Evolutionary conservation across 2,329 filamentous ascomycete genomes (phyloP), one percentile per base, ranked within the genome.

Genomic region (Paramyrothecium sp.): DNA sequence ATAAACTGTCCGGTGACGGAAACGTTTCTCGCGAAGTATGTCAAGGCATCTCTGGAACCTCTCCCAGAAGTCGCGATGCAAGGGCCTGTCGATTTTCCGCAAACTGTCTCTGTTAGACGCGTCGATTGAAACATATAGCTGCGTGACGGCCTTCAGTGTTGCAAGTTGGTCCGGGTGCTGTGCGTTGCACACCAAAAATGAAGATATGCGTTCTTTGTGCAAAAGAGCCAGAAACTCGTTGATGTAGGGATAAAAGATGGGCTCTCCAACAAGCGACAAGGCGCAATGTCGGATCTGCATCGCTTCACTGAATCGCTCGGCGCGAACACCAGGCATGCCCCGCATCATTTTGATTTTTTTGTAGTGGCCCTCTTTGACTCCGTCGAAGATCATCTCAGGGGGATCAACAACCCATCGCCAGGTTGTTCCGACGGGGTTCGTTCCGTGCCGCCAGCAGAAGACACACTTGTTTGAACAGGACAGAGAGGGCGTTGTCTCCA

Each of bases 391-490:
- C 66, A 92, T 74, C 22, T 97, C 89, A 0, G 94, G 93, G 0
- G 91, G 89, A 69, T 98, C 95, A 30, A 97, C 91, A 53, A 93
- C 86, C 94, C 94, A 99, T 59, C 94, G 88, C 94, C 95, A 98
- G 4, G 90, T 96, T 3, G 95, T 98, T 51, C 93, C 93, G 0
- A 98, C 95, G 0, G 94, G 94, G 71, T 98, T 99, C 0, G 95
- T 98, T 54, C 94, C 95, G 70, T 98, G 95, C 7, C 95, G 88
- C 95, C 94, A 99, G 81, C 94, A 99, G 74, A 98, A 99, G 63
- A 99, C 92, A 73, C 95, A 98, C 73, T 99, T 98, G 79, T 98
- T 98, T 61, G 90, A 95, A 81, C 94, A 99, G 11, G 92, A 96
- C 3, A 99, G 84, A 0, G 93, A 97, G 0, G 94, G 94, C 0